Evolutionary conservation across 2,329 filamentous ascomycete genomes (phyloP).

Genomic region (Paraconiothyrium brasiliense): DNA sequence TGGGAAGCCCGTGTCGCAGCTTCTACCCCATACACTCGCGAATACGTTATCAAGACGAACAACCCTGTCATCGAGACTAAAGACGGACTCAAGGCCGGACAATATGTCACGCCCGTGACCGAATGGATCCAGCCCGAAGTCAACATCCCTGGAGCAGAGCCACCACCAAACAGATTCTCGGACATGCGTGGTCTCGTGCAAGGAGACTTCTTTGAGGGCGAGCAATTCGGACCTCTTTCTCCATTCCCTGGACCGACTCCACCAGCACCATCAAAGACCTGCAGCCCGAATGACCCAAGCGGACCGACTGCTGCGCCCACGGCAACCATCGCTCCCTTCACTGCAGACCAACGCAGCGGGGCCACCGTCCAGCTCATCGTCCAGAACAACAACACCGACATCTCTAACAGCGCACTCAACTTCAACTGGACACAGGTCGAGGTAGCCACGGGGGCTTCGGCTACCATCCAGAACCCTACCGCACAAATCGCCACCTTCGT

Average conservation of each 20-base stretch:
- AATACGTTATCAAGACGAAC: constrained; percentile 52
- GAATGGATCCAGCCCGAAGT: constrained; percentile 58
- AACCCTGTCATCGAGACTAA: constrained; percentile 47
- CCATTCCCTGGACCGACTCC: constrained; percentile 49
- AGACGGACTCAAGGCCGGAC: constrained; percentile 53
- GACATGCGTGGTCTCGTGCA: constrained; percentile 50
- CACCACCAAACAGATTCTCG: constrained; percentile 35
- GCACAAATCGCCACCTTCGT: constrained; percentile 34
- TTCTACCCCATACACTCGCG: constrained; percentile 50
- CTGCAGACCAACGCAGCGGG: constrained; percentile 41
- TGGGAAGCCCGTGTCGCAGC: constrained; percentile 48
- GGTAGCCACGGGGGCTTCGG: constrained; percentile 25
- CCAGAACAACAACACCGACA: constrained; percentile 36
- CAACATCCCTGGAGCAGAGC: constrained; percentile 50
- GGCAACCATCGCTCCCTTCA: constrained; percentile 30
- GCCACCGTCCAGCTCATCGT: constrained; percentile 39
- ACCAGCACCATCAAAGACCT: constrained; percentile 37
- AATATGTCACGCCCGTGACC: constrained; percentile 53
- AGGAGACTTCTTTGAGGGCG: constrained; percentile 39
- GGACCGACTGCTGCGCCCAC: constrained; percentile 22
- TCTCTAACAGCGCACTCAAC: constrained; percentile 35
- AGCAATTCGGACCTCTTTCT: constrained; percentile 50
- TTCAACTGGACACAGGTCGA: constrained; percentile 45
- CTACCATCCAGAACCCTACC: constrained; percentile 34
- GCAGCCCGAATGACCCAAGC: constrained; percentile 27